Evolutionary conservation across 2,329 filamentous ascomycete species (phyloP), one percentile per base, ranked within the genome.

Genomic region (Daldinia sp.): DNA sequence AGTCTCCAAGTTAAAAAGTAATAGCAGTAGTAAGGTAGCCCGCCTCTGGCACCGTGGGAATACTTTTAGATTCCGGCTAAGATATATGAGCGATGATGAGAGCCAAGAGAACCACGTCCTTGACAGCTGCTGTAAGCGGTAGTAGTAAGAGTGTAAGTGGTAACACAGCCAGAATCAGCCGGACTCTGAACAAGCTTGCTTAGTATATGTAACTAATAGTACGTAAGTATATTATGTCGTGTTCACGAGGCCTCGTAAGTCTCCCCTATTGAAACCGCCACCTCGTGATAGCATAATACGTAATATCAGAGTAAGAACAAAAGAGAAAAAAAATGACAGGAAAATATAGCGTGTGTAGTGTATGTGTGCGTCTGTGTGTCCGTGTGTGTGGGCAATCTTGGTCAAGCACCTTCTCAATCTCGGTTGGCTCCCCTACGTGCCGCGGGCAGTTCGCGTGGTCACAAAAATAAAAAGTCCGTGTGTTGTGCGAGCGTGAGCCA

Each of bases 371-470:
- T 34, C 10, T 34, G 29, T 52, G 25, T 35, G 48, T 19, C 21
- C 19, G 27, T 34, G 47, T 45, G 35, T 17, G 48, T 48, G 61
- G 61, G 4, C 37, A 58, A 67, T 67, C 61, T 67, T 49, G 54
- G 59, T 57, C 58, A 57, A 49, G 43, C 50, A 54, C 51, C 51
- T 55, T 10, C 45, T 54, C 48, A 50, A 67, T 67, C 61, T 67
- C 58, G 64, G 64, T 64, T 64, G 47, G 39, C 39, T 45, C 21
- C 21, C 39, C 58, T 58, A 45, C 48, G 21, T 45, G 52, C 23
- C 23, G 64, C 58, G 61, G 61, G 15, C 58, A 62, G 55, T 62
- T 63, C 64, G 64, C 64, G 64, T 67, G 64, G 61, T 60, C 34
- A 58, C 58, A 49, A 62, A 52, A 65, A 60, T 43, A 52, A 59